A percentile compares a stretch with the other conserved stretches of the same genome.
Conservation (phyloP, 352 stramenopile genomes). For the Pilasporangium apinafurcum region DNA sequence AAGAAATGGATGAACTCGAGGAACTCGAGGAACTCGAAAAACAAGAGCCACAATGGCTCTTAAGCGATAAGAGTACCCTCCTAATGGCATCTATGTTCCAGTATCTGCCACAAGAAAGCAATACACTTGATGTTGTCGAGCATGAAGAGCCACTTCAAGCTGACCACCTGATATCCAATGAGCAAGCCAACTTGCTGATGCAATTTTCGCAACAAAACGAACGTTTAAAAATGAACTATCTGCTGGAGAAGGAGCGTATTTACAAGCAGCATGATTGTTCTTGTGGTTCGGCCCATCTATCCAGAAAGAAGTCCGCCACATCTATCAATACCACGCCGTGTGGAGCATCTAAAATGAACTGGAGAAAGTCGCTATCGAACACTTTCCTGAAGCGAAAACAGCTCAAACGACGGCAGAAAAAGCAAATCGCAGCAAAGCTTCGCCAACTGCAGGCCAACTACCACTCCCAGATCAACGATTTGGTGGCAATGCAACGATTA, state of each 20-base stretch:
- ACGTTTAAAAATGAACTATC: slow-evolving; percentile 41
- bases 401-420: slow-evolving; percentile 66
- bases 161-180: slow-evolving; percentile 11
- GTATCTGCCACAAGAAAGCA: slow-evolving; percentile 7
- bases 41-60: slow-evolving; percentile 30
- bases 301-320: slow-evolving; percentile 11
- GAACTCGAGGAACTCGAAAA: slow-evolving; percentile 28
- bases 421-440: slow-evolving; percentile 46
- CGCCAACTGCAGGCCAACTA: slow-evolving; percentile 41
- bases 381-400: slow-evolving; percentile 63
- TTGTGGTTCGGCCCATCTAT: slow-evolving; percentile 8
- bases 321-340: background rate
- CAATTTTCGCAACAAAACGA: slow-evolving; percentile 46
- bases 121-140: background rate
- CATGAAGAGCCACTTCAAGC: background rate
- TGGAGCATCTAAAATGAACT: slow-evolving; percentile 26
- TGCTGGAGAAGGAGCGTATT: slow-evolving; percentile 32
- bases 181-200: slow-evolving; percentile 31
- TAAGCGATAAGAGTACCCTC: slow-evolving; percentile 31
- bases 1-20: slow-evolving; percentile 17
- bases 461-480: slow-evolving; percentile 26
- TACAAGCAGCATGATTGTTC: slow-evolving; percentile 39
- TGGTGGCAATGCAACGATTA: slow-evolving; percentile 40
- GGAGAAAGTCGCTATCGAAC: slow-evolving; percentile 35
- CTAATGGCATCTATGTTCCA: slow-evolving; percentile 38